Percentiles rank a stretch among this genome's conserved stretches.
Conservation (phyloP, 2,329 filamentous ascomycete genomes). For the Cercospora janseana region DNA sequence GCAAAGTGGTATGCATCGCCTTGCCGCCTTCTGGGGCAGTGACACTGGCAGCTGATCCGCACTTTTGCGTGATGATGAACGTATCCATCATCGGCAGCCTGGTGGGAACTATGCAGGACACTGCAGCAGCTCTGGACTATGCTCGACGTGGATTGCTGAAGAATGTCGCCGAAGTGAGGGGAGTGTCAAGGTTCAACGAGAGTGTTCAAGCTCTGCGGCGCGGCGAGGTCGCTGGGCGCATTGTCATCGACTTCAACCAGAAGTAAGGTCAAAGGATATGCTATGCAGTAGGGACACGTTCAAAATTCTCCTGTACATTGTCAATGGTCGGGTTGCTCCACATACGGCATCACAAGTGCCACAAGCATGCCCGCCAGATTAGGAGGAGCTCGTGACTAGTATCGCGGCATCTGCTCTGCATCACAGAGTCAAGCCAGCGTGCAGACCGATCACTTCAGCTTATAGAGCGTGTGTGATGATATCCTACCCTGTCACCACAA, state of each 20-base stretch:
- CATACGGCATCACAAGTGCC: no score
- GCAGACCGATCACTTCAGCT: no score
- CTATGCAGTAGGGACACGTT: no score
- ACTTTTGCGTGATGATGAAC: slow-evolving; percentile 39
- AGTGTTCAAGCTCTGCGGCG: slow-evolving; percentile 50
- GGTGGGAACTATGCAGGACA: slow-evolving; percentile 50
- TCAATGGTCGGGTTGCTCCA: no score
- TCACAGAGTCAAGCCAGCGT: no score
- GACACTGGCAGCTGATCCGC: slow-evolving; percentile 38
- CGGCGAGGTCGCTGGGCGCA: slow-evolving; percentile 53
- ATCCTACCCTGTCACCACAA: no score
- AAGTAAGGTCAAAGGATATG: slow-evolving; percentile 20
- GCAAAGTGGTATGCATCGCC: slow-evolving; percentile 52
- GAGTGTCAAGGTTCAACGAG: slow-evolving; percentile 50
- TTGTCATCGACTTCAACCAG: slow-evolving; percentile 55
- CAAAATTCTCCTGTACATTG: no score
- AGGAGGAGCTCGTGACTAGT: no score
- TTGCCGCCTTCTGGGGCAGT: slow-evolving; percentile 40
- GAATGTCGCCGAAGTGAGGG: slow-evolving; percentile 51
- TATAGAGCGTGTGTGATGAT: no score
- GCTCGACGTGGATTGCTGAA: slow-evolving; percentile 52
- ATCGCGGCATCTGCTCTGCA: no score
- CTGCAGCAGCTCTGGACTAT: slow-evolving; percentile 49
- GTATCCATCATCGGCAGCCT: slow-evolving; percentile 41
- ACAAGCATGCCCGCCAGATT: no score